Conservation (phyloP, 176 grass and related monocot species). For the Aegilops longissima region DNA sequence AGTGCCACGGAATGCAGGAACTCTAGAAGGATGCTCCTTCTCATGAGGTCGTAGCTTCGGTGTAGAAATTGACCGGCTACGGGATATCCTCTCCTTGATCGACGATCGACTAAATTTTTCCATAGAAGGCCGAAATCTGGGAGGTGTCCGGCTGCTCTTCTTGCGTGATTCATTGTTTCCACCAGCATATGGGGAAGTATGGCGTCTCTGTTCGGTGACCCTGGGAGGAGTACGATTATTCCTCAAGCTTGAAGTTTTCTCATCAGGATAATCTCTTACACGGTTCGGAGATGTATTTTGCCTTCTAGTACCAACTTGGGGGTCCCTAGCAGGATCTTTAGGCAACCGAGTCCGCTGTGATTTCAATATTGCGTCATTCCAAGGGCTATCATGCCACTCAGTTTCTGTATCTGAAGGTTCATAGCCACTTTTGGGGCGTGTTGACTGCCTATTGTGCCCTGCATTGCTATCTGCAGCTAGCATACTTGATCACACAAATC, state of each 20-base stretch:
- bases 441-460: constrained; percentile 29
- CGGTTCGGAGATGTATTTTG: constrained; percentile 44
- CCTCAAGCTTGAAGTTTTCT: constrained; percentile 41
- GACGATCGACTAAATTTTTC: constrained; percentile 41
- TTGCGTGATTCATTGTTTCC: constrained; percentile 35
- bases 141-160: constrained; percentile 50
- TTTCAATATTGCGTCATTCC: constrained; percentile 48
- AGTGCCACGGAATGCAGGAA: constrained; percentile 44
- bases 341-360: constrained; percentile 42
- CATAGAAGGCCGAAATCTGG: constrained; percentile 41
- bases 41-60: constrained; percentile 38
- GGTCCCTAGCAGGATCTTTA: constrained; percentile 40
- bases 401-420: constrained; percentile 80
- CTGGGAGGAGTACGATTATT: constrained; percentile 46
- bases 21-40: constrained; percentile 46
- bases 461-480: constrained; percentile 34
- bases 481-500: constrained; percentile 39
- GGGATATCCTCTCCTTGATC: constrained; percentile 40
- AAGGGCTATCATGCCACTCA: constrained; percentile 83
- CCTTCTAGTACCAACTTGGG: constrained; percentile 41
- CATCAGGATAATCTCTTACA: constrained; percentile 23
- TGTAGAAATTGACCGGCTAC: constrained; percentile 51
- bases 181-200: constrained; percentile 34
- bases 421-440: constrained; percentile 55
- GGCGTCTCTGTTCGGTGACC: constrained; percentile 32